Evolutionary conservation across 345 rosid species (phyloP).

Genomic region (Cochlearia excelsa): DNA sequence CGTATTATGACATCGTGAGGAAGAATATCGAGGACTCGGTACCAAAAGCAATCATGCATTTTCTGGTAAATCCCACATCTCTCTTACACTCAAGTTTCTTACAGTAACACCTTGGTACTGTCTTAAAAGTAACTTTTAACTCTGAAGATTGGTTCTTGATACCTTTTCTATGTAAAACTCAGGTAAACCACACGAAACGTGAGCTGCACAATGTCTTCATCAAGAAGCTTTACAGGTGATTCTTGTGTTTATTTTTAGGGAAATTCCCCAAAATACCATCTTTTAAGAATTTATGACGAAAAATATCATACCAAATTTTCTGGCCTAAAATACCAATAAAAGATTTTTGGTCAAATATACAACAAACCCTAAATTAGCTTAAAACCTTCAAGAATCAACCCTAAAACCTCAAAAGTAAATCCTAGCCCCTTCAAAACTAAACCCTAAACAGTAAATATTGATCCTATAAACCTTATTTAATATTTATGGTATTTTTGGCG

Average conservation of each 20-base stretch:
- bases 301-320: no score
- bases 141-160: slow-evolving; percentile 7
- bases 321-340: no score
- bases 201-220: slow-evolving; percentile 95
- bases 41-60: slow-evolving; percentile 98
- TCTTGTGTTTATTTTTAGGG: not conserved
- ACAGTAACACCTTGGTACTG: not conserved
- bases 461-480: no score
- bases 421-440: no score
- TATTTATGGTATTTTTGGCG: no score
- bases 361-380: no score
- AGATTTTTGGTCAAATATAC: no score
- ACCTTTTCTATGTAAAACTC: slow-evolving; percentile 24
- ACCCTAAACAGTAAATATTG: no score
- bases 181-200: slow-evolving; percentile 97
- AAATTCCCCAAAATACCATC: no score
- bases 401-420: no score
- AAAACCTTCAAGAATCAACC: no score
- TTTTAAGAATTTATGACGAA: no score
- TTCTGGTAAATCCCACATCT: slow-evolving; percentile 54
- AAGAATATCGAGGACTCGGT: slow-evolving; percentile 83
- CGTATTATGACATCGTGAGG: slow-evolving; percentile 93
- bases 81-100: slow-evolving; percentile 3
- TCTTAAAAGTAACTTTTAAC: not conserved
- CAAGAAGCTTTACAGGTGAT: slow-evolving; percentile 91